Evolutionary conservation across 805 yeast genomes (phyloP), one percentile per base, ranked within the genome.

Genomic region (Zygotorulaspora florentina): DNA sequence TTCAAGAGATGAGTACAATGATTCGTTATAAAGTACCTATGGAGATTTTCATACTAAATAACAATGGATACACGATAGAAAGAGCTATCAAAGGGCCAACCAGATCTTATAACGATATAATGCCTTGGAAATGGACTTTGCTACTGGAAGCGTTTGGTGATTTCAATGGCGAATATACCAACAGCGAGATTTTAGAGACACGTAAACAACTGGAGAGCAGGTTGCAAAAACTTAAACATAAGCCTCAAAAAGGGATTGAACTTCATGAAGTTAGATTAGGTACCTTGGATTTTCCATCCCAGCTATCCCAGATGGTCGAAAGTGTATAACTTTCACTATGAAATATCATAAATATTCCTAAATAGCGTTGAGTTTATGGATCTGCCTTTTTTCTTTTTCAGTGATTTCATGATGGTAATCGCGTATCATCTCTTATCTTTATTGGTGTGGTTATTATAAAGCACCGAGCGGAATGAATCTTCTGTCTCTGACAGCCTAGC

Each of bases 51-150:
- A 66, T 90, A 42, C 70, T 88, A 67, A 90, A 90, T 68, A 90
- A 90, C 66, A 76, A 77, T 46, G 97, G 97, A 1, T 90, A 90
- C 69, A 84, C 96, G 0, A 88, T 90, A 40, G 97, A 90, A 70
- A 78, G 96, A 62, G 78, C 83, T 18, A 86, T 90, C 55, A 77
- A 81, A 60, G 97, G 96, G 3, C 84, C 87, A 25, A 69, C 76
- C 23, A 78, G 87, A 61, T 66, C 75, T 1, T 90, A 89, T 65
- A 90, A 90, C 64, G 96, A 89, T 56, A 83, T 90, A 48, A 79
- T 83, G 62, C 65, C 73, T 48, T 90, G 96, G 96, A 72, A 83
- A 51, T 89, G 95, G 95, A 74, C 83, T 2, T 68, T 78, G 47
- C 67, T 87, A 29, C 75, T 86, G 52, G 72, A 76, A 46, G 76